Conservation (phyloP, 495 filamentous ascomycete species). For the Hyaloscypha finlandica region DNA sequence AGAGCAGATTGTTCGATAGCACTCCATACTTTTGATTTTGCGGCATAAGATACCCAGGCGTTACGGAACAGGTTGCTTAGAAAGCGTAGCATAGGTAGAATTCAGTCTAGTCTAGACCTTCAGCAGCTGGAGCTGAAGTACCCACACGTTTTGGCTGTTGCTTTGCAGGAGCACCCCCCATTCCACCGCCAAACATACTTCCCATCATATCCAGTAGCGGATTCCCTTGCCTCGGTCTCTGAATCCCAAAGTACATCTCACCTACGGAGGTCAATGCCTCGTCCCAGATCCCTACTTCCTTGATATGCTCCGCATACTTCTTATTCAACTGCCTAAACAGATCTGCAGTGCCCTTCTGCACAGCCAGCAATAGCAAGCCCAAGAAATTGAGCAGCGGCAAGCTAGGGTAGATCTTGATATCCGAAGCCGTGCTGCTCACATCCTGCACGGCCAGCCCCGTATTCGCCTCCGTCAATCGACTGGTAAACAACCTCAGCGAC, state of each 20-base stretch:
- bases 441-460: conserved; percentile 72
- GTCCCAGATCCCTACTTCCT: conserved; percentile 73
- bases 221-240: conserved; percentile 82
- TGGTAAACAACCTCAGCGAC: conserved; percentile 77
- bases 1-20: conserved; percentile 34
- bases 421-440: conserved; percentile 72
- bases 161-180: conserved; percentile 47
- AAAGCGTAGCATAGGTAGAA: neutral
- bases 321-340: conserved; percentile 79
- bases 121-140: conserved; percentile 47
- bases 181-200: conserved; percentile 75
- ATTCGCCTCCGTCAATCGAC: conserved; percentile 68
- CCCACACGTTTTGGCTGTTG: conserved; percentile 47
- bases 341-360: conserved; percentile 77
- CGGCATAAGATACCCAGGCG: conserved; percentile 31
- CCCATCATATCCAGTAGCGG: conserved; percentile 98
- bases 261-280: conserved; percentile 84
- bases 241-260: conserved; percentile 98
- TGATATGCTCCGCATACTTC: conserved; percentile 78
- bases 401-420: conserved; percentile 80
- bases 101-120: conserved; percentile 49
- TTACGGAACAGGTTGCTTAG: conserved; percentile 12
- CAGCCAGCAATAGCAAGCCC: conserved; percentile 75
- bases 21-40: conserved; percentile 32
- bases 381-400: conserved; percentile 94